phyloP scores from a whole-genome alignment of 495 filamentous ascomycete genomes.

The Zalerion maritima region DNA sequence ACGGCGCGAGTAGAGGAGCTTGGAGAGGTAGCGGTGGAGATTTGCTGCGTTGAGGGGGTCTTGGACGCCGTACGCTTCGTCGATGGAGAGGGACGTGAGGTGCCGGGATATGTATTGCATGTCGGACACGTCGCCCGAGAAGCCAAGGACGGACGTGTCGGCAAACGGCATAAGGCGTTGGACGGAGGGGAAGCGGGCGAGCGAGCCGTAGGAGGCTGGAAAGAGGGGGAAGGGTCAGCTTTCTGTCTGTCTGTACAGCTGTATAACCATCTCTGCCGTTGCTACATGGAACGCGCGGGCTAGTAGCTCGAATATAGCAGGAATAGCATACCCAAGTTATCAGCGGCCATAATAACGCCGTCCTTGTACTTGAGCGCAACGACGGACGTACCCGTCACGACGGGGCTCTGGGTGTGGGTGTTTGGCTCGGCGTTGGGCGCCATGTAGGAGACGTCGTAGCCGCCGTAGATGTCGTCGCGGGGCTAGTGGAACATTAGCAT shows the following conservation, averaged over 20 bases:
- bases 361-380: conserved; percentile 88
- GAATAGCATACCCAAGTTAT: conserved; percentile 66
- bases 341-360: conserved; percentile 89
- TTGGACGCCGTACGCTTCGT: conserved; percentile 58
- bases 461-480: conserved; percentile 87
- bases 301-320: conserved; percentile 1
- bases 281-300: conserved; percentile 2
- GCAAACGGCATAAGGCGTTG: conserved; percentile 78
- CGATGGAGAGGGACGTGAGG: conserved; percentile 68
- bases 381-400: conserved; percentile 93
- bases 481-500: too few species aligned
- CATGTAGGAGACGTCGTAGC: conserved; percentile 78
- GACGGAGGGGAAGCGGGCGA: conserved; percentile 91
- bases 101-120: conserved; percentile 96
- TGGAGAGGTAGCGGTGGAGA: conserved; percentile 87
- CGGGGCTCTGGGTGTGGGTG: conserved; percentile 74
- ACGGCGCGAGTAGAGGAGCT: conserved; percentile 88
- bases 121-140: conserved; percentile 90
- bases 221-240: conserved; percentile 8
- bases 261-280: not conserved
- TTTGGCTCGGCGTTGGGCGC: conserved; percentile 50
- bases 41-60: conserved; percentile 71
- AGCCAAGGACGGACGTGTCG: conserved; percentile 61
- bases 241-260: not conserved
- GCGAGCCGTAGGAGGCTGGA: conserved; percentile 88